Evolutionary conservation across 352 stramenopile species (phyloP).

Genomic region (Globisporangium radiosum): DNA sequence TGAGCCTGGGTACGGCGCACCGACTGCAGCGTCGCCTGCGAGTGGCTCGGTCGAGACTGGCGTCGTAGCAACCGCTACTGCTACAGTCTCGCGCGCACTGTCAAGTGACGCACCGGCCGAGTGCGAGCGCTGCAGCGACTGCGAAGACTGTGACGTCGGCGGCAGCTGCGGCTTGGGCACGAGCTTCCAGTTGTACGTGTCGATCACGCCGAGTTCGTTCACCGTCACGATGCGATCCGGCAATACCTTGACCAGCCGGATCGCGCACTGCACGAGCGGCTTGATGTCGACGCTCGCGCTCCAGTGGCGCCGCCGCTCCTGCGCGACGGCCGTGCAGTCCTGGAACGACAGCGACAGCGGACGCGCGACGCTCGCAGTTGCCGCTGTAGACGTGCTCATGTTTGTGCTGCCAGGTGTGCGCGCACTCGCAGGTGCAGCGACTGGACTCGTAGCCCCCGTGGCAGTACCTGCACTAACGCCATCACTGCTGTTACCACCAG

Average conservation of each 20-base stretch:
- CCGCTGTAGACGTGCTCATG: neutral
- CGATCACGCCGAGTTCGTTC: conserved; percentile 81
- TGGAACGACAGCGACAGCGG: conserved; percentile 64
- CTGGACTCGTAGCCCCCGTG: conserved; percentile 12
- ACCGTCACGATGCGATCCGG: conserved; percentile 72
- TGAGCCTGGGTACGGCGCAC: neutral
- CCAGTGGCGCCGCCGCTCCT: conserved; percentile 56
- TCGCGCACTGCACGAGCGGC: conserved; percentile 42
- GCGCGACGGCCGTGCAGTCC: conserved; percentile 37
- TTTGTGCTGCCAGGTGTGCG: neutral
- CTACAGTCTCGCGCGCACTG: neutral
- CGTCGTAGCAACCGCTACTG: neutral
- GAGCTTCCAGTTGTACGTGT: conserved; percentile 83
- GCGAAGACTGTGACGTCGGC: neutral
- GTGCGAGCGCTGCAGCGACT: neutral
- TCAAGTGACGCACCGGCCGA: neutral
- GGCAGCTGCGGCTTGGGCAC: conserved; percentile 35
- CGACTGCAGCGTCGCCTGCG: neutral
- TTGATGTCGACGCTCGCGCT: conserved; percentile 55
- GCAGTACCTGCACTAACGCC: neutral
- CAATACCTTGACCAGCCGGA: conserved; percentile 66
- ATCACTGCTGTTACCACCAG: neutral
- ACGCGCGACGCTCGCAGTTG: conserved; percentile 26
- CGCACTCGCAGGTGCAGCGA: neutral
- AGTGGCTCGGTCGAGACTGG: neutral